phyloP scores from a whole-genome alignment of 345 rosid species.

The Gynandropsis gynandra region DNA sequence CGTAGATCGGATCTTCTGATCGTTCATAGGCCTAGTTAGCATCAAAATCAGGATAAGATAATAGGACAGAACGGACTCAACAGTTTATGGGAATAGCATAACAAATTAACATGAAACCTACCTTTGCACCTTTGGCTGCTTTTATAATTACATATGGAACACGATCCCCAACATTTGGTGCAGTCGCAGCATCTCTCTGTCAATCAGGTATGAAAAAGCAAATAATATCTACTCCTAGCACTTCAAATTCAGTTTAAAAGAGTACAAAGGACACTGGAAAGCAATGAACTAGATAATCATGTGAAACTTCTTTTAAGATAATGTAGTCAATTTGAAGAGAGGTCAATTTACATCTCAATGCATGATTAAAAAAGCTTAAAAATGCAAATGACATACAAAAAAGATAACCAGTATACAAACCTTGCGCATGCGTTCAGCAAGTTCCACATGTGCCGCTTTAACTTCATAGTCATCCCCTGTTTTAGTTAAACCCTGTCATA shows the following conservation, averaged over 20 bases:
- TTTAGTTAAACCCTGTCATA: slow-evolving; percentile 83
- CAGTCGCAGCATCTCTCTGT: slow-evolving; percentile 98
- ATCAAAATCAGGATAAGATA: slow-evolving; percentile 14
- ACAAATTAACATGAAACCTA: slow-evolving; percentile 22
- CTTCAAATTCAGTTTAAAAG: slow-evolving; percentile 11
- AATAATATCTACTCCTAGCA: neutral
- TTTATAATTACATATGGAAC: slow-evolving; percentile 90
- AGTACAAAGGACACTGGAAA: slow-evolving; percentile 6
- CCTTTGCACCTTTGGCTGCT: slow-evolving; percentile 99
- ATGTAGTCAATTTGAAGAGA: neutral
- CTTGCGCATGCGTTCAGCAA: slow-evolving; percentile 99
- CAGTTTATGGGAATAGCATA: neutral
- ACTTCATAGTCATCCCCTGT: slow-evolving; percentile 93
- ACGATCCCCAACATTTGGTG: slow-evolving; percentile 97
- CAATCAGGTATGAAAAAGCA: slow-evolving; percentile 24
- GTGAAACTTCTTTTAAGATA: neutral
- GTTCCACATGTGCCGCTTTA: slow-evolving; percentile 93
- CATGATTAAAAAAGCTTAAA: slow-evolving; percentile 4
- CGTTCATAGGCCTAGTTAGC: slow-evolving; percentile 74
- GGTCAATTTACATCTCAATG: slow-evolving; percentile 7
- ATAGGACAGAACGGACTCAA: slow-evolving; percentile 4
- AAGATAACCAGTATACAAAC: slow-evolving; percentile 32
- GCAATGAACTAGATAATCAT: neutral
- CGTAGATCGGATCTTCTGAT: slow-evolving; percentile 96
- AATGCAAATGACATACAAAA: neutral